Conservation (phyloP, 257 asterid genomes). For the Capsicum chinense region DNA sequence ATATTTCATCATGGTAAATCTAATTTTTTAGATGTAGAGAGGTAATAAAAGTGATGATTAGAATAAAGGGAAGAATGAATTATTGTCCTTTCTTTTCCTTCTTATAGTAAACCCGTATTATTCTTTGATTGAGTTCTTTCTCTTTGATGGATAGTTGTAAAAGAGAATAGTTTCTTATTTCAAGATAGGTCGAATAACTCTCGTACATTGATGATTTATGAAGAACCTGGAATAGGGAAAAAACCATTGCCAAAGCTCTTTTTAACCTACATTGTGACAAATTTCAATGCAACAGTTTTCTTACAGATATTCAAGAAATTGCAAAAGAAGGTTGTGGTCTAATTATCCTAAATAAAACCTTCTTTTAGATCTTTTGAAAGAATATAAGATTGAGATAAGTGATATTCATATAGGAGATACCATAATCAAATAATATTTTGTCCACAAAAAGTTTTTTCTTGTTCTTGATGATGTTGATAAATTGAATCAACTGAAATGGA, state of each 20-base stretch:
- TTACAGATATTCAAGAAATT: slow-evolving; percentile 21
- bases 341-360: slow-evolving; percentile 12
- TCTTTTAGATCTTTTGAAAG: slow-evolving; percentile 27
- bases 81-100: too few relatives aligned
- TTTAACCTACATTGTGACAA: slow-evolving; percentile 25
- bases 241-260: slow-evolving; percentile 31
- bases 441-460: slow-evolving; percentile 21
- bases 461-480: slow-evolving; percentile 37
- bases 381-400: slow-evolving; percentile 2
- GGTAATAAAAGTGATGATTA: too few relatives aligned
- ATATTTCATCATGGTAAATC: too few relatives aligned
- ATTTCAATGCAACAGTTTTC: slow-evolving; percentile 27
- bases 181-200: slow-evolving; percentile 21
- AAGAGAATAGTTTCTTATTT: slow-evolving; percentile 23
- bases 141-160: neutral
- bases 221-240: slow-evolving; percentile 31
- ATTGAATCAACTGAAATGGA: neutral
- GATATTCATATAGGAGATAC: slow-evolving; percentile 28
- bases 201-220: slow-evolving; percentile 6
- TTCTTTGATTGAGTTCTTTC: too few relatives aligned
- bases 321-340: neutral
- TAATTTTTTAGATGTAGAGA: too few relatives aligned
- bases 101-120: too few relatives aligned
- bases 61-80: too few relatives aligned
- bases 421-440: neutral